A percentile compares a stretch with the other conserved stretches of the same genome.
Evolutionary conservation across 257 asterid species (phyloP).

Genomic region (Solanum tarijense): DNA sequence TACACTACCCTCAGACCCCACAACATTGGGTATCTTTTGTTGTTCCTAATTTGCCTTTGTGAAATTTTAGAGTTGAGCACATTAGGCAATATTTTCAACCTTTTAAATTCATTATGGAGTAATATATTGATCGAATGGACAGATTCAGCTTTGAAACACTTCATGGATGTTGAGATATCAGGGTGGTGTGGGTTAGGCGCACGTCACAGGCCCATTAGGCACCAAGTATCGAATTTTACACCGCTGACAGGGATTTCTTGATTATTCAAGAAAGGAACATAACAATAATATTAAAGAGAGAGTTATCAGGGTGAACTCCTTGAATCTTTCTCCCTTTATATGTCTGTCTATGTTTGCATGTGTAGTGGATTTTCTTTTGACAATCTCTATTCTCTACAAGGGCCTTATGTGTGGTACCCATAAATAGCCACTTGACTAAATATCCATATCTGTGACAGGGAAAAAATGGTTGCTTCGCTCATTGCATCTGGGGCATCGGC

Average conservation of each 20-base stretch:
- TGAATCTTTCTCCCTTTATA: neutral
- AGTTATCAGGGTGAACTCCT: neutral
- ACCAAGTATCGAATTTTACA: neutral
- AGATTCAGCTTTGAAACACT: neutral
- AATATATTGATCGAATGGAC: neutral
- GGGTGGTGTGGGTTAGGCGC: neutral
- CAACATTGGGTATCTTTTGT: neutral
- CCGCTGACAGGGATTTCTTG: neutral
- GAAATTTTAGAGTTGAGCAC: neutral
- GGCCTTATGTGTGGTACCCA: neutral
- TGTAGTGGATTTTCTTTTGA: neutral
- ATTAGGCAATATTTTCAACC: neutral
- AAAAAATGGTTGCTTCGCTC: conserved; percentile 92
- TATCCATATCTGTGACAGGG: conserved; percentile 40
- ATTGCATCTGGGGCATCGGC: conserved; percentile 91
- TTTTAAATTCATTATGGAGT: neutral
- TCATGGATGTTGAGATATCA: neutral
- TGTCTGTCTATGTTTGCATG: neutral
- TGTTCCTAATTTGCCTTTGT: neutral
- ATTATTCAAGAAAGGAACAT: neutral
- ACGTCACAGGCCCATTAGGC: neutral
- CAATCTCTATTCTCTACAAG: neutral
- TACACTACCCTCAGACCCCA: neutral
- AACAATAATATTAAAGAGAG: neutral
- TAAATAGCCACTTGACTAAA: neutral